Conservation (phyloP, 129 eudicot species). For the Centaurea solstitialis region DNA sequence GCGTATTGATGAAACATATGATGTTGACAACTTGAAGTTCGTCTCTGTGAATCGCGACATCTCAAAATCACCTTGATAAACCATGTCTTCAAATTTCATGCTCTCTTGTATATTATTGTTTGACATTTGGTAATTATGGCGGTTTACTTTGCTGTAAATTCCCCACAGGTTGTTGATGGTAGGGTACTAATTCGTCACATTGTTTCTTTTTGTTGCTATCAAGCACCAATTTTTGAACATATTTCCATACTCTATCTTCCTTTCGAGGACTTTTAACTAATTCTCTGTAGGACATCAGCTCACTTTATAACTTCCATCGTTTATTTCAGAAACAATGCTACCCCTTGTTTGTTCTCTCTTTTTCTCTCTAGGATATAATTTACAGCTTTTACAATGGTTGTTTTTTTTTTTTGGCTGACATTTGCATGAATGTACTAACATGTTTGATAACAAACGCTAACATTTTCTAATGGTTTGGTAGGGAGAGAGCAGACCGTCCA, state of each 20-base stretch:
- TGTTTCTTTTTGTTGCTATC: not conserved
- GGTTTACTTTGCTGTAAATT: not conserved
- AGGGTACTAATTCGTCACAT: not conserved
- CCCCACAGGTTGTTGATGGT: not conserved
- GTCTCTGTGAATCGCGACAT: not conserved
- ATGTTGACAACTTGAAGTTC: too few species aligned
- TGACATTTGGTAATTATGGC: not conserved
- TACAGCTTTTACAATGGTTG: too few species aligned
- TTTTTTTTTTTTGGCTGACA: not conserved
- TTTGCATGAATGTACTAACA: not conserved
- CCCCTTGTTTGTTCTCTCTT: not conserved
- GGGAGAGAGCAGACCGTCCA: conserved; percentile 77
- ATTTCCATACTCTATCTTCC: not conserved
- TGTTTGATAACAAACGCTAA: conserved; percentile 5
- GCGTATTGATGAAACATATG: too few species aligned
- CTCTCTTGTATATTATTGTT: not conserved
- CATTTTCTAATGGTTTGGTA: conserved; percentile 25
- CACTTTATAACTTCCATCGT: not conserved
- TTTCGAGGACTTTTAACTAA: not conserved
- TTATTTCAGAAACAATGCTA: not conserved
- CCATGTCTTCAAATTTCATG: not conserved
- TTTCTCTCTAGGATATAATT: too few species aligned
- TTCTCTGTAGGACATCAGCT: not conserved
- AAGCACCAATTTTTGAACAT: not conserved
- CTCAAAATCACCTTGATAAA: conserved; percentile 4